These are phyloP conservation scores for Chlorella sp. DNA, from an alignment of 139 green algal species.

Conservation along the genomic window DNA sequence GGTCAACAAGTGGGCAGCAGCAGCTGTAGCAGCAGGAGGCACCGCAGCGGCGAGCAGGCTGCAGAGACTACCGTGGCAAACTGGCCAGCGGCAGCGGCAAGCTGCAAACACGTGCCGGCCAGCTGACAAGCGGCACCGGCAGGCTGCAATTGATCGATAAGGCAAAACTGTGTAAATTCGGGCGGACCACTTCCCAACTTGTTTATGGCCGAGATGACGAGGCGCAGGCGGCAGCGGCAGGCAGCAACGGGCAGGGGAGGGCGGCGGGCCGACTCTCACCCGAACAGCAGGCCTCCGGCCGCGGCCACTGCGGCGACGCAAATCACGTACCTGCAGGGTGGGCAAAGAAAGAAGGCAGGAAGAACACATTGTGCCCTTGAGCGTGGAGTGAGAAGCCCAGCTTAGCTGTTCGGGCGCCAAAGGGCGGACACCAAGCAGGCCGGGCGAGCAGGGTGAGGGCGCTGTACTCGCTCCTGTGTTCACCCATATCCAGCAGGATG, in stretches of 20 bases:
- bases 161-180: no score
- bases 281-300: conserved; percentile 12
- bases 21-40: background rate
- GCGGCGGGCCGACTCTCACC: background rate
- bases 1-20: background rate
- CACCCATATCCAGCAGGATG: no score
- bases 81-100: background rate
- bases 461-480: background rate
- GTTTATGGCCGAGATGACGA: no score
- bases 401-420: background rate
- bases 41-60: no score
- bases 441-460: background rate
- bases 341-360: no score
- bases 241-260: no score
- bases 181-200: no score
- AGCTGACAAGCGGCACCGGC: no score
- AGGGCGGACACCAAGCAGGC: no score
- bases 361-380: background rate
- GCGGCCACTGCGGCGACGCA: conserved; percentile 1
- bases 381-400: background rate
- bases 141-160: no score
- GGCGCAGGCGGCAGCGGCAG: no score
- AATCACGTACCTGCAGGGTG: conserved; percentile 16
- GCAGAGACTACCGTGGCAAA: no score
- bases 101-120: background rate